Percentiles rank a stretch among this genome's conserved stretches.
Conservation (phyloP, 345 rosid genomes). For the Populus tremula region DNA sequence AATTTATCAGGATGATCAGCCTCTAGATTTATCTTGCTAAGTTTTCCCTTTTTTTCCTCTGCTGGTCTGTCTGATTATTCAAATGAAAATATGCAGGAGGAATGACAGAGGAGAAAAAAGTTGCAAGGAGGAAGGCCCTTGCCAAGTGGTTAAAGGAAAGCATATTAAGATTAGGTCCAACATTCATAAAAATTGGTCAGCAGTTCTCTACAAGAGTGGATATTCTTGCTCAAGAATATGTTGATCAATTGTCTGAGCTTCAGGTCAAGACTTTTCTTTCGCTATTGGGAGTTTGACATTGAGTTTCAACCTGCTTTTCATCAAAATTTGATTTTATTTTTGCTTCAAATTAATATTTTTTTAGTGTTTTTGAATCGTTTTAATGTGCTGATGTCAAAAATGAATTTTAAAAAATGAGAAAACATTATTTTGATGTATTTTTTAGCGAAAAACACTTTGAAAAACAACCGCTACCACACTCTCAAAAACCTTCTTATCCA, state of each 20-base stretch:
- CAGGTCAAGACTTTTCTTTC: conserved; percentile 53
- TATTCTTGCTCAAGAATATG: conserved; percentile 97
- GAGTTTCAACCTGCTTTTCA: no score
- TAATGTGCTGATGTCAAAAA: no score
- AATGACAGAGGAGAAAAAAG: conserved; percentile 79
- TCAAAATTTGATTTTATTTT: no score
- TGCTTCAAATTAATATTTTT: no score
- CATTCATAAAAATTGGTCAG: conserved; percentile 96
- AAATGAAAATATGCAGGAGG: conserved; percentile 58
- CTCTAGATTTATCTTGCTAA: background rate
- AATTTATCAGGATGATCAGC: background rate
- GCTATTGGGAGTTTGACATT: background rate
- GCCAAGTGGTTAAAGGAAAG: conserved; percentile 96
- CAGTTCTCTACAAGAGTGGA: conserved; percentile 98
- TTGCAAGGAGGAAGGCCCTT: conserved; percentile 57
- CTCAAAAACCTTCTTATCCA: background rate
- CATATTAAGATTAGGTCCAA: conserved; percentile 90
- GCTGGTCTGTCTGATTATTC: conserved; percentile 7
- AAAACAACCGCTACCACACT: no score
- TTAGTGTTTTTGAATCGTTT: no score
- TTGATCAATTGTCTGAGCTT: conserved; percentile 92
- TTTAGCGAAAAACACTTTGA: no score
- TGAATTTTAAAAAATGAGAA: no score
- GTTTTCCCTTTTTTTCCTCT: background rate
- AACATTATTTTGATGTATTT: no score